phyloP scores from a whole-genome alignment of 371 early-diverging fungal species.

The Lichtheimia hyalospora region DNA sequence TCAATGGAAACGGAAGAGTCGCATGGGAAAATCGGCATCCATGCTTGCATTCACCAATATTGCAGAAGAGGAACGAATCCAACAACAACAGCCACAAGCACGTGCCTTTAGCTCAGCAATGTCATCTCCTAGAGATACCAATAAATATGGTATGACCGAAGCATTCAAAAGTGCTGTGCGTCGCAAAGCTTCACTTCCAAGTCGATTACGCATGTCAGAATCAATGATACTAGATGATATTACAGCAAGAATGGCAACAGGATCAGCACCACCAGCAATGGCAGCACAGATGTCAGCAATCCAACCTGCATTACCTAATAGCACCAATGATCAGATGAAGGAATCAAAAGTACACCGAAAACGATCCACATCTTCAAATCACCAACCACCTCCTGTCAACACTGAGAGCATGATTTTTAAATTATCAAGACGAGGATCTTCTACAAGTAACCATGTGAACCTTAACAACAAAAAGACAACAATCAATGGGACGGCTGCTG shows the following conservation, averaged over 20 bases:
- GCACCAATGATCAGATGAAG: neutral
- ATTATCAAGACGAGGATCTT: conserved; percentile 8
- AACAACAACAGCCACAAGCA: neutral
- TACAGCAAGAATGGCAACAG: conserved; percentile 1
- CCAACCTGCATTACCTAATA: neutral
- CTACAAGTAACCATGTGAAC: neutral
- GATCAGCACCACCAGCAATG: neutral
- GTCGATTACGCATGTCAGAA: conserved; percentile 13
- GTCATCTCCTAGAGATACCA: neutral
- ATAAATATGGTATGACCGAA: neutral
- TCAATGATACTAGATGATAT: neutral
- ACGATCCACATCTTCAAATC: neutral
- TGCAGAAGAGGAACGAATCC: neutral
- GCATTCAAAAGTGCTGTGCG: conserved; percentile 8
- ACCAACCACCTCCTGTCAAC: neutral
- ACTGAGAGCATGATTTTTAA: conserved; percentile 14
- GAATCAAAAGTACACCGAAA: too few relatives aligned
- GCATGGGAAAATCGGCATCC: conserved; percentile 21
- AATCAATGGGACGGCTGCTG: neutral
- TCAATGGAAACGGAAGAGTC: conserved; percentile 17
- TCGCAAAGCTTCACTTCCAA: conserved; percentile 16
- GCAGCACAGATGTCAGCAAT: neutral
- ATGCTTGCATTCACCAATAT: conserved; percentile 19
- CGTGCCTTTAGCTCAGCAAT: neutral
- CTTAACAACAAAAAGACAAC: neutral